These are phyloP conservation scores for Tetracentron sinense DNA, from an alignment of 164 flowering plant species.

Conservation along the genomic window DNA sequence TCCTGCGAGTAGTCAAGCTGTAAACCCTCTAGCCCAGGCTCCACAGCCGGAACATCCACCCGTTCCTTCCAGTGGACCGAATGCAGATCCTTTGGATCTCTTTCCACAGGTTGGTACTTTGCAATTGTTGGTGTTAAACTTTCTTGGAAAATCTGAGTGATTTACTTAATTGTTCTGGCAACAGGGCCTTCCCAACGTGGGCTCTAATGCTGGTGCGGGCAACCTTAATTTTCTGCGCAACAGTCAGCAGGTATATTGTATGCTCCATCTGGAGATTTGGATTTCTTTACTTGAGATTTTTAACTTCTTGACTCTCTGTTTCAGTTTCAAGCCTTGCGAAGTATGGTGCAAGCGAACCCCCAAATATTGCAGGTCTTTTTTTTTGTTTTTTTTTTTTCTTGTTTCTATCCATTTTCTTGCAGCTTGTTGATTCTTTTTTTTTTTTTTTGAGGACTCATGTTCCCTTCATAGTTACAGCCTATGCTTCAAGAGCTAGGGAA, in stretches of 20 bases:
- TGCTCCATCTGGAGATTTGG: no score
- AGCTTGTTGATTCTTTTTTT: neutral
- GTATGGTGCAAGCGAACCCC: constrained; percentile 78
- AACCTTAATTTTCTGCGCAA: constrained; percentile 78
- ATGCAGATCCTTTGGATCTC: constrained; percentile 86
- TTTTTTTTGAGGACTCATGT: neutral
- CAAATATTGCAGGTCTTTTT: constrained; percentile 61
- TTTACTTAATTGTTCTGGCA: constrained; percentile 7
- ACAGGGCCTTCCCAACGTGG: constrained; percentile 84
- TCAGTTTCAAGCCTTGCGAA: constrained; percentile 65
- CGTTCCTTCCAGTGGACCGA: constrained; percentile 73
- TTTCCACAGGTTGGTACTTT: constrained; percentile 76
- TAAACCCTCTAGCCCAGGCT: constrained; percentile 42
- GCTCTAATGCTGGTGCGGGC: constrained; percentile 64
- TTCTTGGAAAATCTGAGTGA: constrained; percentile 4
- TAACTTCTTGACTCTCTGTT: neutral
- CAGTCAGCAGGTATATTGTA: constrained; percentile 68
- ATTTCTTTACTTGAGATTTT: no score
- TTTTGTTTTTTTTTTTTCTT: neutral
- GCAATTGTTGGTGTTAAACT: neutral
- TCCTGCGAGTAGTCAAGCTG: constrained; percentile 43
- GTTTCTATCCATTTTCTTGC: no score
- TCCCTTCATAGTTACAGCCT: constrained; percentile 36
- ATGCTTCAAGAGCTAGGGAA: constrained; percentile 79
- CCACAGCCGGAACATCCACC: constrained; percentile 60